phyloP scores from a whole-genome alignment of 352 stramenopile genomes.

The Phytopythium cucurbitacearum region DNA sequence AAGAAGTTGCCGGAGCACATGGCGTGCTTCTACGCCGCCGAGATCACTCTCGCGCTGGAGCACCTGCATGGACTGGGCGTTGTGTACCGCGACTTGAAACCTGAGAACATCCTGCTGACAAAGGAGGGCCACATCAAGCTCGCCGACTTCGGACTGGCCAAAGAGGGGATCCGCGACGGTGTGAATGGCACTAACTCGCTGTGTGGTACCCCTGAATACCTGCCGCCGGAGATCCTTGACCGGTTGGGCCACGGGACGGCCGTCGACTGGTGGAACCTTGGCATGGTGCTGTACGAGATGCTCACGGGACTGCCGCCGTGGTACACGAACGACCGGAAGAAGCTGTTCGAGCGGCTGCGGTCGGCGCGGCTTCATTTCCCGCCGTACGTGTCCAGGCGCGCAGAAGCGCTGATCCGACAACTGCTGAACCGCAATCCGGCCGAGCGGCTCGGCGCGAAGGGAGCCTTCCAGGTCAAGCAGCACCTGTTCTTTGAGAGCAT shows the following conservation, averaged over 20 bases:
- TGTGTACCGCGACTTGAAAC: slow-evolving; percentile 80
- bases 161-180: slow-evolving; percentile 70
- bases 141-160: slow-evolving; percentile 80
- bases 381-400: slow-evolving; percentile 72
- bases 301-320: slow-evolving; percentile 78
- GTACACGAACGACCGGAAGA: slow-evolving; percentile 89
- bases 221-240: slow-evolving; percentile 84
- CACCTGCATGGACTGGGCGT: slow-evolving; percentile 81
- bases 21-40: slow-evolving; percentile 86
- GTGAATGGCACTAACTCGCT: slow-evolving; percentile 72
- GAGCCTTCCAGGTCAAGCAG: slow-evolving; percentile 60
- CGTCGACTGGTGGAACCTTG: slow-evolving; percentile 92
- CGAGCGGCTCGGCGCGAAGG: slow-evolving; percentile 62
- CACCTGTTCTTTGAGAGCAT: slow-evolving; percentile 80
- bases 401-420: slow-evolving; percentile 72
- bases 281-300: slow-evolving; percentile 83
- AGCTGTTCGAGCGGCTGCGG: slow-evolving; percentile 82
- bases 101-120: slow-evolving; percentile 71
- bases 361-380: slow-evolving; percentile 80
- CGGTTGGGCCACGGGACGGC: slow-evolving; percentile 82
- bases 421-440: slow-evolving; percentile 76
- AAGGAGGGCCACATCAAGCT: slow-evolving; percentile 89
- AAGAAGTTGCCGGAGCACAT: slow-evolving; percentile 87
- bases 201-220: slow-evolving; percentile 86
- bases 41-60: slow-evolving; percentile 83